Evolutionary conservation across 768 basidiomycete species (phyloP), one percentile per base, ranked within the genome.

Genomic region (Rhizopogon roseolus): DNA sequence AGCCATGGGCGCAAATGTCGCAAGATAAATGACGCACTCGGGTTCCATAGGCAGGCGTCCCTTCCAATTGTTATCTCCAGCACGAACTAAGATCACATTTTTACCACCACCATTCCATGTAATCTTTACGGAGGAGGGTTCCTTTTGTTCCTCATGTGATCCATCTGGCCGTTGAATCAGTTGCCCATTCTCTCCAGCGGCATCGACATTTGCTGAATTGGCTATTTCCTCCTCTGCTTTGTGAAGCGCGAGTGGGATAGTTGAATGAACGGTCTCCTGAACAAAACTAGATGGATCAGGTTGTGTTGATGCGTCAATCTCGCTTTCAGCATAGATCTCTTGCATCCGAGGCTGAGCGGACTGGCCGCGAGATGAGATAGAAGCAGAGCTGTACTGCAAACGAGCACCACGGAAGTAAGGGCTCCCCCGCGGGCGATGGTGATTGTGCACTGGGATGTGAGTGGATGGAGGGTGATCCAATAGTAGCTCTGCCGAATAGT

Each of bases 51-150:
- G 64, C 37, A 78, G 78, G 10, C 85, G 73, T 14, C 87, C 86
- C 58, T 85, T 84, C 88, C 86, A 90, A 54, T 86, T 81, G 50
- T 85, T 79, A 61, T 90, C 85, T 4, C 86, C 86, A 6, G 88
- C 86, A 52, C 88, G 76, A 3, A 85, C 83, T 25, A 91, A 76
- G n/a, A 76, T 61, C 13, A 91, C 87, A 14, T 76, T 73, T 57
- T 75, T 81, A 4, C 83, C 87, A 3, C 80, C 81, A 19, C 84
- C 85, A 44, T 69, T 72, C 88, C 88, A 91, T 6, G 74, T 73
- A 53, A 90, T 82, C 61, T 73, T 82, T 41, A 84, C 75, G 5
- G 64, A 63, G 25, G 74, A 61, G 4, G 61, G 60, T 56, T 76
- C 69, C 45, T 51, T 70, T 49, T 42, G 1, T 7, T 69, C 68